Evolutionary conservation across 2,329 filamentous ascomycete species (phyloP).

Genomic region (Davidsoniella virescens): DNA sequence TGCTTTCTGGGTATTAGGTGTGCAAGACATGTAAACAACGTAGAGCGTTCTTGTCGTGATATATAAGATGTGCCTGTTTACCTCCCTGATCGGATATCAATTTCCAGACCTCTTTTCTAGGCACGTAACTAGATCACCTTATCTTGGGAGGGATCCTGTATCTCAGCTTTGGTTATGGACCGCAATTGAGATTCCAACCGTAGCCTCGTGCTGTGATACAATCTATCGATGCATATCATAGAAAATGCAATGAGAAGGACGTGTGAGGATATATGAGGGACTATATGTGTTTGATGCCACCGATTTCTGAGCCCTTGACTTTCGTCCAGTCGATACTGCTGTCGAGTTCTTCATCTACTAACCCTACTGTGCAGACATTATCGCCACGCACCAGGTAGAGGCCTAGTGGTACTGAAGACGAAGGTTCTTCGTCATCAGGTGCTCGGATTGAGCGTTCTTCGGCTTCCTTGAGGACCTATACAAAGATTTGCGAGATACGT

Average conservation of each 20-base stretch:
- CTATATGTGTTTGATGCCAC: slow-evolving; percentile 58
- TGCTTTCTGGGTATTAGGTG: slow-evolving; percentile 8
- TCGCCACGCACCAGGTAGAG: slow-evolving; percentile 87
- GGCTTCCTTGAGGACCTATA: slow-evolving; percentile 60
- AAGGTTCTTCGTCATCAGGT: slow-evolving; percentile 66
- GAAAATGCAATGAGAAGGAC: too few relatives aligned
- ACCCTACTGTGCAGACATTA: slow-evolving; percentile 78
- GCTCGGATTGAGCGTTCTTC: slow-evolving; percentile 82
- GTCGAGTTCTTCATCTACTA: slow-evolving; percentile 82
- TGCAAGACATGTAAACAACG: not conserved
- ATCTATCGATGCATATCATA: not conserved
- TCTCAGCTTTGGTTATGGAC: not conserved
- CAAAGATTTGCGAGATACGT: not conserved
- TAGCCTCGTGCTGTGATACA: not conserved
- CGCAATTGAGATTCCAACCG: too few relatives aligned
- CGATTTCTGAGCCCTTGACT: slow-evolving; percentile 71
- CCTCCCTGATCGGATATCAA: too few relatives aligned
- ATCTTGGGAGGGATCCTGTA: not conserved
- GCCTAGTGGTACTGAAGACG: slow-evolving; percentile 65
- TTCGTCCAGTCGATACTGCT: slow-evolving; percentile 82
- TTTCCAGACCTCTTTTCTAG: too few relatives aligned
- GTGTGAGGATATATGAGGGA: not conserved
- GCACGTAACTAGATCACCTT: not conserved
- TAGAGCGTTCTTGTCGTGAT: too few relatives aligned
- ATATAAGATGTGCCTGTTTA: too few relatives aligned